Base-by-base conservation (phyloP, 306 rosid genomes). In the Oxytropis ochrocephala region DNA sequence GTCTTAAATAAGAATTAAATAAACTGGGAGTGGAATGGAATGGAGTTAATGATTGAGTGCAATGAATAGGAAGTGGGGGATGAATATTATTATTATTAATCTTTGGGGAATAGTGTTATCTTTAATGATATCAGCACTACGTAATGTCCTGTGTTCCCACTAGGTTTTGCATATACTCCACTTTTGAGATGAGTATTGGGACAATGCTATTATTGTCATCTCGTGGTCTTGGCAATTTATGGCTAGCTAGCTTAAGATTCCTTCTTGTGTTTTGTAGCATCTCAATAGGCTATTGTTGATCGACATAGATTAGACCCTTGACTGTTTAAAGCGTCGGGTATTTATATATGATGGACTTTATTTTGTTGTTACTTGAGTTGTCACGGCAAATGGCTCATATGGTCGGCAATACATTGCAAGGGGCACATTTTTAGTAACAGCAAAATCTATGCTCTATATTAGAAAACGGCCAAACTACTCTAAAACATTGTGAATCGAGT, bases 191-290 rank as follows among this genome's bases (percentile, higher is more conserved):
- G 36, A 66, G 32, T 6, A 48, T 57, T 72, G 69, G 80, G 65
- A 75, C 82, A 80, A 46, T 74, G 85, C 80, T 79, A 62, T 67
- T 79, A 62, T 67, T 83, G 81, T 81, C 85, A 80, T 78, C 77
- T 50, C 16, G 58, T 62, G 71, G 70, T 67, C 77, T 64, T 77
- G 82, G 70, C 78, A 66, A 73, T 78, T 68, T 75, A 72, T 70
- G 77, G 79, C 76, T 75, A 24, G 3, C 29, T 24, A 24, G 3
- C 29, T 24, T 85, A 64, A 67, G 80, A 85, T 85, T 83, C 87
- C 69, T 24, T 24, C 29, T 24, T 1, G 29, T 24, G 3, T 44
- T 46, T n/a, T 62, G 36, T 65, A 59, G 75, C 78, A 76, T 80
- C 69, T 59, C 27, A 35, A 35, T 66, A 48, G 55, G 73, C 60